These are phyloP conservation scores for Pilasporangium apinafurcum DNA, from an alignment of 352 stramenopile genomes.

Conservation along the genomic window DNA sequence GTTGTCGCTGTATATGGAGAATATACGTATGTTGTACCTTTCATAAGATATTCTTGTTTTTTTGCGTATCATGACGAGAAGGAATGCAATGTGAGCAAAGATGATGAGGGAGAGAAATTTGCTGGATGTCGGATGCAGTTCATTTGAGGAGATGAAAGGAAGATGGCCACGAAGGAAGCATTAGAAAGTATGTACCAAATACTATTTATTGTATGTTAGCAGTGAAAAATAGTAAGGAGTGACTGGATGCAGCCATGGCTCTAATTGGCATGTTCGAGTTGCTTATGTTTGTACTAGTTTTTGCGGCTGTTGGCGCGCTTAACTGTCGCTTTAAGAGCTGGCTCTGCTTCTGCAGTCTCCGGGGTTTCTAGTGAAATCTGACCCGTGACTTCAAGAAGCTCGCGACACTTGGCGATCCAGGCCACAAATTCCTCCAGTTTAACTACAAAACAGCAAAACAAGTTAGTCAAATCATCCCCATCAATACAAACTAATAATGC, in stretches of 20 bases:
- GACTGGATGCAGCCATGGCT: not conserved
- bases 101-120: too few species aligned
- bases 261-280: not conserved
- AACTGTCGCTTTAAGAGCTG: conserved; percentile 22
- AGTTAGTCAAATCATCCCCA: conserved; percentile 10
- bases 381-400: conserved; percentile 82
- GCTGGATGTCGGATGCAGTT: too few species aligned
- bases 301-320: conserved; percentile 70
- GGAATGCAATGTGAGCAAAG: too few species aligned
- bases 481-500: not conserved
- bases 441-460: conserved; percentile 47
- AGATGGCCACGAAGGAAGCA: too few species aligned
- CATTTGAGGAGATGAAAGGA: too few species aligned
- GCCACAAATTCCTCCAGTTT: conserved; percentile 89
- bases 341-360: conserved; percentile 8
- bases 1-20: too few species aligned
- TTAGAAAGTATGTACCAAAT: too few species aligned
- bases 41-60: too few species aligned
- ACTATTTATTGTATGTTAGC: too few species aligned
- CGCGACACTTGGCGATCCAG: conserved; percentile 85
- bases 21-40: too few species aligned
- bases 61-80: too few species aligned
- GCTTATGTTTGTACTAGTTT: conserved; percentile 22
- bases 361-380: conserved; percentile 54
- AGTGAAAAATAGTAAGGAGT: too few species aligned